Conservation (phyloP, 2,329 filamentous ascomycete genomes). For the Microthyrium microscopicum region DNA sequence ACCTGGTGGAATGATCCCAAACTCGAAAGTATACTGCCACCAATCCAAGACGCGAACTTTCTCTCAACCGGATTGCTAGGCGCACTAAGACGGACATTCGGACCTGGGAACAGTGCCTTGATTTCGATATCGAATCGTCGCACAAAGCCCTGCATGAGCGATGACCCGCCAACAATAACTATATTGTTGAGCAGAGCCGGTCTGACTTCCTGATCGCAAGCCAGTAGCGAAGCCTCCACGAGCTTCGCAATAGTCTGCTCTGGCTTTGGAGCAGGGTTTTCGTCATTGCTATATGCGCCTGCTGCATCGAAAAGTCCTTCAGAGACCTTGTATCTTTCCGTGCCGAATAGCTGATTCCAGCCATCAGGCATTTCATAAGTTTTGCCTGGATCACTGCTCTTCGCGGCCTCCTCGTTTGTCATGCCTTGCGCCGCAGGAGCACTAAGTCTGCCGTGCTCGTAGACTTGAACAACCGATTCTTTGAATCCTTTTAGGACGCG, state of each 20-base stretch:
- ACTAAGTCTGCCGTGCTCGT: slow-evolving; percentile 57
- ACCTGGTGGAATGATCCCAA: slow-evolving; percentile 88
- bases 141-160: slow-evolving; percentile 77
- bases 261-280: slow-evolving; percentile 41
- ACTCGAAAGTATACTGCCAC: slow-evolving; percentile 87
- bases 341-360: slow-evolving; percentile 85
- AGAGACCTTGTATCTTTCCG: slow-evolving; percentile 69
- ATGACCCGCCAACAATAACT: slow-evolving; percentile 79
- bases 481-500: slow-evolving; percentile 91
- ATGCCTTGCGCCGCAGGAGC: no score
- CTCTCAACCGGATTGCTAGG: slow-evolving; percentile 75
- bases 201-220: slow-evolving; percentile 78
- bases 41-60: slow-evolving; percentile 88
- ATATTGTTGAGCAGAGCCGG: slow-evolving; percentile 74
- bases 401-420: slow-evolving; percentile 60
- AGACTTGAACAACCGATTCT: slow-evolving; percentile 89
- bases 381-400: slow-evolving; percentile 50
- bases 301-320: slow-evolving; percentile 86
- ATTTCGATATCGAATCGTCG: slow-evolving; percentile 81
- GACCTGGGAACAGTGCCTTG: slow-evolving; percentile 62
- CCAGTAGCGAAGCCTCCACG: slow-evolving; percentile 58
- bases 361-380: slow-evolving; percentile 97
- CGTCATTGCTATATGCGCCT: slow-evolving; percentile 37
- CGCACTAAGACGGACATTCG: slow-evolving; percentile 76
- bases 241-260: slow-evolving; percentile 71